A percentile compares a stretch with the other conserved stretches of the same genome.
phyloP scores from a whole-genome alignment of 2,329 filamentous ascomycete species.

The Oidium heveae region DNA sequence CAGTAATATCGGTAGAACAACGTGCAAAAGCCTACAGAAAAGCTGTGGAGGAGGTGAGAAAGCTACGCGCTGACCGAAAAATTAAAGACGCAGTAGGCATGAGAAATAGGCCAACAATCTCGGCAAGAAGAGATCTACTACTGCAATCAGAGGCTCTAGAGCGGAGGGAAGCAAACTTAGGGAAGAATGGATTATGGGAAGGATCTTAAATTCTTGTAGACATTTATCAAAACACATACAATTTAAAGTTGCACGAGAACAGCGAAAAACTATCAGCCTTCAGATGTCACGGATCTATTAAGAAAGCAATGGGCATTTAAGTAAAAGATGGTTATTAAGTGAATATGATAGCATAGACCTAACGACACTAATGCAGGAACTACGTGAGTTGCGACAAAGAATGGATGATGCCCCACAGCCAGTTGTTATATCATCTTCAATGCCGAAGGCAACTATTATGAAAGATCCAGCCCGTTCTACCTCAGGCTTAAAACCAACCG shows the following conservation, averaged over 20 bases:
- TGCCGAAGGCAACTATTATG: too few relatives aligned
- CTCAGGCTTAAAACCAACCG: neutral
- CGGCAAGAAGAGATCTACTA: neutral
- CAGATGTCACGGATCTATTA: too few relatives aligned
- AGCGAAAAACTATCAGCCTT: neutral
- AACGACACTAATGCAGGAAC: too few relatives aligned
- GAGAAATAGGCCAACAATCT: neutral
- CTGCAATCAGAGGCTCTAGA: conserved; percentile 1
- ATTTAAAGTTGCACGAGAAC: neutral
- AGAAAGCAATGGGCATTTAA: too few relatives aligned
- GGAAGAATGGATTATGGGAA: neutral
- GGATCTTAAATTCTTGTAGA: neutral
- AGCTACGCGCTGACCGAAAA: neutral
- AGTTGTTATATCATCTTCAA: too few relatives aligned
- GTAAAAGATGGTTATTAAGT: too few relatives aligned
- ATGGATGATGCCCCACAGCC: too few relatives aligned
- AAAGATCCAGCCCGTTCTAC: neutral
- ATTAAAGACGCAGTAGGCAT: conserved; percentile 1
- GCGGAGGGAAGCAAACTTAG: conserved; percentile 1
- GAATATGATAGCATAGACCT: too few relatives aligned
- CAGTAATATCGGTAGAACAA: neutral
- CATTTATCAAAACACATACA: neutral
- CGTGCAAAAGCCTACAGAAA: conserved; percentile 1
- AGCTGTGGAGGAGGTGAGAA: conserved; percentile 2
- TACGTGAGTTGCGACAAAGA: too few relatives aligned